Conservation (phyloP, 179 eudicot species). For the Vitellaria paradoxa region DNA sequence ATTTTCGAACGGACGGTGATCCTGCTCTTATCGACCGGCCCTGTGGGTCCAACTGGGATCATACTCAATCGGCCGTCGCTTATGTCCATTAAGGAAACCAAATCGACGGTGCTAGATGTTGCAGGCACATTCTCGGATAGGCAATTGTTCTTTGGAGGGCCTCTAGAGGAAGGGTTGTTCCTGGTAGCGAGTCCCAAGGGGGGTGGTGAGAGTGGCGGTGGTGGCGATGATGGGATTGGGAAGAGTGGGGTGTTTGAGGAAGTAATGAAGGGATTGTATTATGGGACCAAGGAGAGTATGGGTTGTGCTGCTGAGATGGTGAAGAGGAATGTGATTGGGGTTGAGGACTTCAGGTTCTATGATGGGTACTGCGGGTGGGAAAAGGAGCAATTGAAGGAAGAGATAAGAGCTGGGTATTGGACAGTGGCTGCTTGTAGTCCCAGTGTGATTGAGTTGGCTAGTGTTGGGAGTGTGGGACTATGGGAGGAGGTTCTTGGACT, state of each 20-base stretch:
- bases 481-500: conserved; percentile 89
- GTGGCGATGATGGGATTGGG: conserved; percentile 31
- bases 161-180: conserved; percentile 75
- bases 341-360: conserved; percentile 65
- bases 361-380: conserved; percentile 98
- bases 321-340: conserved; percentile 63
- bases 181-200: conserved; percentile 34
- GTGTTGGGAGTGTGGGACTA: conserved; percentile 56
- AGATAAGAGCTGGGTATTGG: conserved; percentile 85
- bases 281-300: conserved; percentile 76
- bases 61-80: conserved; percentile 86
- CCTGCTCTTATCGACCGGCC: conserved; percentile 68
- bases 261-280: conserved; percentile 76
- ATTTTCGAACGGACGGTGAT: conserved; percentile 84
- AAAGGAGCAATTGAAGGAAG: conserved; percentile 67
- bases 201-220: conserved; percentile 28
- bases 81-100: conserved; percentile 91
- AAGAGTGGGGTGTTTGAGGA: conserved; percentile 72
- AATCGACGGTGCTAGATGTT: conserved; percentile 49
- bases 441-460: conserved; percentile 53
- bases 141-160: conserved; percentile 83
- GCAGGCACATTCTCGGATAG: conserved; percentile 57
- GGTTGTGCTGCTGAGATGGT: conserved; percentile 91
- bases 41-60: conserved; percentile 75
- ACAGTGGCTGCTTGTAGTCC: conserved; percentile 82